phyloP scores from a whole-genome alignment of 345 rosid genomes.

The Cardamine occulta region DNA sequence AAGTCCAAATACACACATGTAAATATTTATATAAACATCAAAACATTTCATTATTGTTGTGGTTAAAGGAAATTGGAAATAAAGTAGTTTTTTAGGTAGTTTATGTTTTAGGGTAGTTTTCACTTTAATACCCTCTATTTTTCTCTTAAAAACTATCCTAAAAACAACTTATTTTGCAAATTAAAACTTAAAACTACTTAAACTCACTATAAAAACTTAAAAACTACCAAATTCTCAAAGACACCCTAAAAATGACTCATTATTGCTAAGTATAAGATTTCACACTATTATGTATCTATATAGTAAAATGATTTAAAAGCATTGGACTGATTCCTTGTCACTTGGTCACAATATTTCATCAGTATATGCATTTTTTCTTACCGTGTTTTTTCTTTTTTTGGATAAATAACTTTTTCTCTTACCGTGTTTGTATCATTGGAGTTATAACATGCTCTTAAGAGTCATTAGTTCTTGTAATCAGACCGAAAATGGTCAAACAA shows the following conservation, averaged over 20 bases:
- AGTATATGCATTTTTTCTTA: not conserved
- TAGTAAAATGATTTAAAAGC: not conserved
- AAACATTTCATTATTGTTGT: not conserved
- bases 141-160: no score
- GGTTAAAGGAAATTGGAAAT: not conserved
- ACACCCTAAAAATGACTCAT: not conserved
- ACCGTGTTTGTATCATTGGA: constrained; percentile 4
- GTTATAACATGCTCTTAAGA: constrained; percentile 6
- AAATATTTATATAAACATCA: not conserved
- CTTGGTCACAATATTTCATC: not conserved
- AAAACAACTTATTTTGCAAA: no score
- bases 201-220: no score
- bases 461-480: constrained; percentile 13
- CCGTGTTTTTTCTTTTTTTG: not conserved
- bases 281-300: not conserved
- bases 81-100: no score
- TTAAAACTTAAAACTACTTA: no score
- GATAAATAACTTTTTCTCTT: not conserved
- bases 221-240: no score
- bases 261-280: not conserved
- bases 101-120: no score
- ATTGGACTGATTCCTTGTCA: not conserved
- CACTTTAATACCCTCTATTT: no score
- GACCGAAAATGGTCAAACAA: constrained; percentile 8
- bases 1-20: constrained; percentile 23